phyloP scores from a whole-genome alignment of 2,329 filamentous ascomycete species.

The Metarhizium anisopliae region DNA sequence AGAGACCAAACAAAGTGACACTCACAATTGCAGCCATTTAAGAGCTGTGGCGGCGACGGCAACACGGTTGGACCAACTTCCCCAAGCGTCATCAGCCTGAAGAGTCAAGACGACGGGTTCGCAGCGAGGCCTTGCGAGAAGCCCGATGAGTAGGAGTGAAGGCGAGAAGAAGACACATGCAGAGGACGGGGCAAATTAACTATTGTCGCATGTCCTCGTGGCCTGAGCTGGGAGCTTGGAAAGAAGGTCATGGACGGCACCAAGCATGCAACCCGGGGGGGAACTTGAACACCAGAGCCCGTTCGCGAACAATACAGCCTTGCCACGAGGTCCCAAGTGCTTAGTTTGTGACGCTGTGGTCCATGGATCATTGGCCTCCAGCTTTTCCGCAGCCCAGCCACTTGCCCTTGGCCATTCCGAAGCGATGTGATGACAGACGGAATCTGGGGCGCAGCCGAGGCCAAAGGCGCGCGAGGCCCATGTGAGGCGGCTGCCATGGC shows the following conservation, averaged over 20 bases:
- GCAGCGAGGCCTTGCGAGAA: not conserved
- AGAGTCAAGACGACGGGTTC: not conserved
- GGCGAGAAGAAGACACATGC: not conserved
- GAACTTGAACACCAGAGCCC: no score
- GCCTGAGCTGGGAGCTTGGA: no score
- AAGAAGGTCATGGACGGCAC: no score
- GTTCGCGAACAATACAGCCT: no score
- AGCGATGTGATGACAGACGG: not conserved
- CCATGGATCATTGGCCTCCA: no score
- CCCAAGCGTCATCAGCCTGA: constrained; percentile 1
- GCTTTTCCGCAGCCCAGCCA: not conserved
- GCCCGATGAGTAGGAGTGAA: not conserved
- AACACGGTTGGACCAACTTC: not conserved
- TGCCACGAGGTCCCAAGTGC: no score
- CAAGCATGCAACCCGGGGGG: no score
- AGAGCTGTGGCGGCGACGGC: constrained; percentile 11
- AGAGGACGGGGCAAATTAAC: not conserved
- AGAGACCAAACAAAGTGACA: not conserved
- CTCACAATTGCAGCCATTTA: constrained; percentile 28
- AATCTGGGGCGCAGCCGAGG: constrained; percentile 6
- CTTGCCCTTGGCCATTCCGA: no score
- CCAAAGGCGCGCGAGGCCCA: not conserved
- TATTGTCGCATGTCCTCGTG: no score
- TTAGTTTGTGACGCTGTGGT: no score
- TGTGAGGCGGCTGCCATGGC: not conserved